Evolutionary conservation across 2,329 filamentous ascomycete genomes (phyloP), one percentile per base, ranked within the genome.

Genomic region (Fusarium sp.): DNA sequence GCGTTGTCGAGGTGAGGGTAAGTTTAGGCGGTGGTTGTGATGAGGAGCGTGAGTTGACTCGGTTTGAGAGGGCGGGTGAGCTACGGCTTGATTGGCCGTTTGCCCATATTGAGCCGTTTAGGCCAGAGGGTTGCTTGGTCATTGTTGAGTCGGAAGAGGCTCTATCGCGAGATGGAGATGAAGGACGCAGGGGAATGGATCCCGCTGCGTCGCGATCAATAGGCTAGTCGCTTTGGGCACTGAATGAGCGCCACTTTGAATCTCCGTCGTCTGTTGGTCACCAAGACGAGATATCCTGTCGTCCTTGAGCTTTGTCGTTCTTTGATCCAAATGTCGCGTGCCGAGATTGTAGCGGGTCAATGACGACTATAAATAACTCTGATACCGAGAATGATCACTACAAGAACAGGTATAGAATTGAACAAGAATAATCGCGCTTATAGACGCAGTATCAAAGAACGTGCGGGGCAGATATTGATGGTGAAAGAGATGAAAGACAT

Each of bases 41-140:
- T 29, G 73, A 38, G 6, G 75, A 73, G 4, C 71, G 62, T 46
- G 76, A 76, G 4, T 65, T 64, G 3, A 55, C 31, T 17, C 71
- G 71, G 14, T 61, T 55, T 55, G 67, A 36, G 20, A 64, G 24
- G 3, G 53, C 44, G 12, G 61, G 63, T 14, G 38, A 63, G 35
- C 55, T 58, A 1, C 57, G 36, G 11, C 60, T 71, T 24, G 73
- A 38, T 10, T 63, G 71, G 0, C 70, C 72, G 7, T 66, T 66
- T 6, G 78, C 70, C 79, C 78, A 80, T 7, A 80, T 80, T 5
- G 78, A 80, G 20, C 44, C 36, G 0, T 63, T 44, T 6, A 80
- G 66, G 8, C 78, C 78, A 31, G 40, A 57, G 11, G 74, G 38
- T 3, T 68, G 56, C 36, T 70, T 72, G 9, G 68, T 58, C 76